phyloP scores from a whole-genome alignment of 148 eudicot genomes.

The Tetragonia tetragonoides region DNA sequence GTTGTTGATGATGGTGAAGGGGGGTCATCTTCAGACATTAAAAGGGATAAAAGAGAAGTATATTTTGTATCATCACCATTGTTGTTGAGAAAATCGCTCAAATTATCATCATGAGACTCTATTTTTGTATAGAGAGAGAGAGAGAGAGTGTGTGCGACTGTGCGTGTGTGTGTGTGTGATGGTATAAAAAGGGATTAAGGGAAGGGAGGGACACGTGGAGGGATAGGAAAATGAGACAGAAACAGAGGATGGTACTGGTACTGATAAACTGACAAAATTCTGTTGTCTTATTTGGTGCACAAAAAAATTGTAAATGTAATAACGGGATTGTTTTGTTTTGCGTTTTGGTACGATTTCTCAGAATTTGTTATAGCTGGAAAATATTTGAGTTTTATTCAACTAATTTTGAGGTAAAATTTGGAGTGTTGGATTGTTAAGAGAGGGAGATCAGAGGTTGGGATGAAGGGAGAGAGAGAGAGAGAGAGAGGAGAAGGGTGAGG shows the following conservation, averaged over 20 bases:
- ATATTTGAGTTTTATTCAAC: background rate
- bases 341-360: background rate
- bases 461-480: background rate
- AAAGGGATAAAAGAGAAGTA: background rate
- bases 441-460: background rate
- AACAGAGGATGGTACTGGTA: background rate
- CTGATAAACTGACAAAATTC: background rate
- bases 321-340: background rate
- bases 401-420: background rate
- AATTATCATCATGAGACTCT: background rate
- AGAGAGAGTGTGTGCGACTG: too few species aligned
- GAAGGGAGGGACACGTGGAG: slow-evolving; percentile 6
- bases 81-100: background rate
- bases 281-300: background rate
- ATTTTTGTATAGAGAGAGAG: background rate
- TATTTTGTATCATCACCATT: background rate
- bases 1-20: background rate
- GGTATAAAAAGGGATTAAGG: background rate
- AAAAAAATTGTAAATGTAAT: too few species aligned
- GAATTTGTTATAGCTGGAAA: too few species aligned
- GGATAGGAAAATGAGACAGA: background rate
- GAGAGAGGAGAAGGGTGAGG: background rate
- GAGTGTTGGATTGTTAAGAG: background rate
- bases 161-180: too few species aligned
- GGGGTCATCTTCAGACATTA: background rate